A percentile compares a stretch with the other conserved stretches of the same genome.
Evolutionary conservation across 768 basidiomycete genomes (phyloP).

Genomic region (Nidularia pulvinata): DNA sequence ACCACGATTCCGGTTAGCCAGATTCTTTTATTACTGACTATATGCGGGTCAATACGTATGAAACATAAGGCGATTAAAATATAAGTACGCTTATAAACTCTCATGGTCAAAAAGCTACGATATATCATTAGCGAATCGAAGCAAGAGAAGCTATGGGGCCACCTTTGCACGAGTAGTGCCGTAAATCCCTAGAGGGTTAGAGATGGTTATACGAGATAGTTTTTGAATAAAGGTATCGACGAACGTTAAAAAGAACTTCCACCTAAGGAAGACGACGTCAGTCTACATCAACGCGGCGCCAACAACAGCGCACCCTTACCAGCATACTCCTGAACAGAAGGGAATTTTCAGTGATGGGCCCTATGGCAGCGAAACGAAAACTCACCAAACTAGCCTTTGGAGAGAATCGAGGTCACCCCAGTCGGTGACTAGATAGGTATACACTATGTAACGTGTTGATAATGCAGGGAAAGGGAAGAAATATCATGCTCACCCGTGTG

Average conservation of each 20-base stretch:
- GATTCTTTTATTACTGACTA: conserved; percentile 43
- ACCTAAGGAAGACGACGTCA: conserved; percentile 20
- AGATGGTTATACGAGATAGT: too few relatives aligned
- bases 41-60: conserved; percentile 2
- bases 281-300: not conserved
- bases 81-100: conserved; percentile 37
- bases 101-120: conserved; percentile 39
- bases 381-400: conserved; percentile 37
- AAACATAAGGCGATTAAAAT: not conserved
- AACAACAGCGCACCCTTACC: conserved; percentile 13
- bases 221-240: conserved; percentile 1
- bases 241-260: conserved; percentile 49
- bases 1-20: conserved; percentile 30
- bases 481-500: conserved; percentile 1
- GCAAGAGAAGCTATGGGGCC: not conserved
- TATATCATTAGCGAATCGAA: not conserved
- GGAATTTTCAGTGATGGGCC: not conserved
- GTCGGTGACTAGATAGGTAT: conserved; percentile 44
- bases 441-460: conserved; percentile 27
- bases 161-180: conserved; percentile 49
- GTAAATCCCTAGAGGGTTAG: conserved; percentile 32
- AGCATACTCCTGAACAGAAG: conserved; percentile 28
- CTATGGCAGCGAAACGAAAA: not conserved
- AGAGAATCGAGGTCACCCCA: conserved; percentile 27
- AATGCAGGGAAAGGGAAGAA: not conserved